Base-by-base conservation (phyloP, 2,329 filamentous ascomycete species). In the Ascochyta viciae-villosae region DNA sequence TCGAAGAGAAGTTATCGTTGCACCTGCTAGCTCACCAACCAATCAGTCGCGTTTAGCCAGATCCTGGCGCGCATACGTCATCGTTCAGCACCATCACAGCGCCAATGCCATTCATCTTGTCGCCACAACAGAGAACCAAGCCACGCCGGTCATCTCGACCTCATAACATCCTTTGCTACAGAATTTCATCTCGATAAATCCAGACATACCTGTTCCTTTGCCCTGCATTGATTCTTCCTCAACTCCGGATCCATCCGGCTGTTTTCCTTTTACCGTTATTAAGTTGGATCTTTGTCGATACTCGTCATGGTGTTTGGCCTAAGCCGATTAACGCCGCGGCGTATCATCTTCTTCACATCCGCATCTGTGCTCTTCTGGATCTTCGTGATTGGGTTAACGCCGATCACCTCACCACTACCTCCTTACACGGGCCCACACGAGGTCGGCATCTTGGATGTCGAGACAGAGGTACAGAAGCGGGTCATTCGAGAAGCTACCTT, bases 371-470 rank as follows among this genome's bases (percentile, higher is more conserved):
- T 77, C 16, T 70, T 74, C 45, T 68, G 74, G 60, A 68, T 75
- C 56, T 65, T 76, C 24, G 60, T 78, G 4, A 66, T 76, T 52
- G 73, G 68, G 22, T 72, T 80, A 63, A 77, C 77, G 7, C 69
- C 79, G n/a, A 70, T 81, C 39, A 76, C 73, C 46, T 73, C 70
- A 33, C 72, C 73, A 15, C 70, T 81, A 16, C 79, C 79, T 33
- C 51, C 63, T 19, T 80, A 80, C 52, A 76, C 76, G 3, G 79
- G 79, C 29, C 62, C 68, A 4, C 75, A 78, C 61, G 71, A 77
- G 44, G 78, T 81, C 19, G 79, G 78, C 7, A 72, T 76, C 12
- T 64, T 81, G 27, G 79, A 81, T 61, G 57, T 81, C 24, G 79
- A 81, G 54, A 74, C 76, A 4, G 72, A 73, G 50, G 70, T 77